phyloP scores from a whole-genome alignment of 768 basidiomycete species.

The Hericium coralloides region DNA sequence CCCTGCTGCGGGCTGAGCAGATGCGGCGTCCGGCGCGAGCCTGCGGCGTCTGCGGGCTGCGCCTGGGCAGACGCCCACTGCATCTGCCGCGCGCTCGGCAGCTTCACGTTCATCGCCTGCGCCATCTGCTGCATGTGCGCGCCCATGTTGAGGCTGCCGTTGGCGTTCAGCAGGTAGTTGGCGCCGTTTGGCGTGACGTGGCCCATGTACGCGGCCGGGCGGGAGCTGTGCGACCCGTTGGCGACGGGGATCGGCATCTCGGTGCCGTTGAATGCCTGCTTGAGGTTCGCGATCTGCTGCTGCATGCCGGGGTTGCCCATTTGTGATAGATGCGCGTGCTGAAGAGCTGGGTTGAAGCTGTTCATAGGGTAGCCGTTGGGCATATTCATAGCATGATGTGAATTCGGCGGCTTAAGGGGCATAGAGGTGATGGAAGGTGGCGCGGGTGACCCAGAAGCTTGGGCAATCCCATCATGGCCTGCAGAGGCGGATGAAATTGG shows the following conservation, averaged over 20 bases:
- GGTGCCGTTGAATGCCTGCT: constrained; percentile 39
- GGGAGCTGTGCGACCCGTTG: constrained; percentile 14
- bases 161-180: constrained; percentile 21
- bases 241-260: constrained; percentile 29
- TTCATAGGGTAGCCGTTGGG: constrained; percentile 34
- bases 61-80: constrained; percentile 26
- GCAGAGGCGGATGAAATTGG: constrained; percentile 5
- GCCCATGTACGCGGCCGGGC: constrained; percentile 28
- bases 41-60: background rate
- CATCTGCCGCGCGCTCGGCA: constrained; percentile 28
- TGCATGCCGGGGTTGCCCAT: constrained; percentile 38
- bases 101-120: constrained; percentile 31
- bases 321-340: constrained; percentile 26
- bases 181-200: constrained; percentile 28
- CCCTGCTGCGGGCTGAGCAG: constrained; percentile 9
- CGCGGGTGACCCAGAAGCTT: constrained; percentile 1
- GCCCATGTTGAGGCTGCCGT: constrained; percentile 25
- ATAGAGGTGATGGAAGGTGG: constrained; percentile 24
- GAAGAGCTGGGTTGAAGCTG: constrained; percentile 33
- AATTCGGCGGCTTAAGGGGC: constrained; percentile 41
- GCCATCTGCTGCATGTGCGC: constrained; percentile 26
- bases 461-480: constrained; percentile 5
- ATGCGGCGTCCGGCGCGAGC: no score
- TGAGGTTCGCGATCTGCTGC: constrained; percentile 55
- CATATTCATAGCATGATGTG: constrained; percentile 26